Evolutionary conservation across 306 rosid genomes (phyloP).

Genomic region (Citrullus colocynthis): DNA sequence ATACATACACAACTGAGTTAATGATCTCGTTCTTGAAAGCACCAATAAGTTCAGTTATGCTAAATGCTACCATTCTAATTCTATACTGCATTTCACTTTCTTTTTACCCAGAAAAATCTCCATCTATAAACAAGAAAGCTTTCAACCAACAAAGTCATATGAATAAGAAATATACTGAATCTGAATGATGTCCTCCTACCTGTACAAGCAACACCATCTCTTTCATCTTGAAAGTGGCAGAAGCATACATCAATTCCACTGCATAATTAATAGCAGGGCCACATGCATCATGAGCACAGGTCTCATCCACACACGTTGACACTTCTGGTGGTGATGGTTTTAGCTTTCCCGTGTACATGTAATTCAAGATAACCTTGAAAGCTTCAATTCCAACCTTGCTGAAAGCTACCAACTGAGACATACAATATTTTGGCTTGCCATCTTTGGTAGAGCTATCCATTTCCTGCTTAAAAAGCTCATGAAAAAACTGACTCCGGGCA

Average conservation of each 20-base stretch:
- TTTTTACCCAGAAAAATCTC: neutral
- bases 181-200: conserved; percentile 27
- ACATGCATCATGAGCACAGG: conserved; percentile 70
- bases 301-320: conserved; percentile 66
- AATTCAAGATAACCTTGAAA: conserved; percentile 57
- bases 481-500: conserved; percentile 62
- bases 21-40: neutral
- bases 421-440: conserved; percentile 52
- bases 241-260: conserved; percentile 82
- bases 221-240: conserved; percentile 68
- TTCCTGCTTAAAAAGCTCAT: conserved; percentile 55
- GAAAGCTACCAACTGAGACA: conserved; percentile 54
- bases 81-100: neutral
- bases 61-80: neutral
- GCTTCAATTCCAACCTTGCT: conserved; percentile 62
- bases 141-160: neutral
- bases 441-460: conserved; percentile 28
- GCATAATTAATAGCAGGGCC: conserved; percentile 73
- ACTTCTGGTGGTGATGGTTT: conserved; percentile 62
- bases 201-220: conserved; percentile 72
- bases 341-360: conserved; percentile 76
- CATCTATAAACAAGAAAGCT: neutral
- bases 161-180: neutral
- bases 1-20: neutral
- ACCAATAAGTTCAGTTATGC: neutral